phyloP scores from a whole-genome alignment of 176 grass and related monocot genomes.

The Aegilops bicornis region DNA sequence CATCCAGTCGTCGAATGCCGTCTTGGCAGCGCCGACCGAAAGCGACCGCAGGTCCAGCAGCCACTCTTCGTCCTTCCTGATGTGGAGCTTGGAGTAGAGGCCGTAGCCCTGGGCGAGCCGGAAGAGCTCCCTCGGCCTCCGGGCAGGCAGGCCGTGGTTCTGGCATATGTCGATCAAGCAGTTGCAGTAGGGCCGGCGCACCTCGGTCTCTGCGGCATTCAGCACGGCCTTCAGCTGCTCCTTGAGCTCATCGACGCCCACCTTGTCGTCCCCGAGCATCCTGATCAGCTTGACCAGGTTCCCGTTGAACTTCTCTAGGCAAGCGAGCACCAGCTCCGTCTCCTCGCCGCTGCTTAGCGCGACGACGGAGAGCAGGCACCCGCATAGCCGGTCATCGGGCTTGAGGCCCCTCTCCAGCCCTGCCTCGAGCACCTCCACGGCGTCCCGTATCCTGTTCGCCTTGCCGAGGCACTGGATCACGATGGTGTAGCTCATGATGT shows the following conservation, averaged over 20 bases:
- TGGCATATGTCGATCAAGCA: slow-evolving; percentile 89
- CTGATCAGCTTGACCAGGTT: slow-evolving; percentile 56
- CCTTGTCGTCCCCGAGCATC: slow-evolving; percentile 40
- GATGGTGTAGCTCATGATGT: slow-evolving; percentile 89
- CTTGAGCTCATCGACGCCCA: slow-evolving; percentile 37
- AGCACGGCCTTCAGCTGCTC: slow-evolving; percentile 42
- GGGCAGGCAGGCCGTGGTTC: slow-evolving; percentile 50
- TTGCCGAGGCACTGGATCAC: slow-evolving; percentile 91
- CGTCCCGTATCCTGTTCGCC: slow-evolving; percentile 48
- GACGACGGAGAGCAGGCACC: slow-evolving; percentile 76
- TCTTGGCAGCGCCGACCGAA: slow-evolving; percentile 73
- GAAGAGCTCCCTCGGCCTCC: slow-evolving; percentile 59
- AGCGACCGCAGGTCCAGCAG: slow-evolving; percentile 65
- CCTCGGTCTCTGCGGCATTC: slow-evolving; percentile 38
- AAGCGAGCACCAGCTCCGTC: slow-evolving; percentile 45
- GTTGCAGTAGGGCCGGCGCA: slow-evolving; percentile 86
- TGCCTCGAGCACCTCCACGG: slow-evolving; percentile 44
- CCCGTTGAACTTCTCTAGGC: slow-evolving; percentile 64
- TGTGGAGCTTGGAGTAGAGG: slow-evolving; percentile 61
- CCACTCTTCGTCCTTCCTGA: slow-evolving; percentile 59
- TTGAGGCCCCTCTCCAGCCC: slow-evolving; percentile 53
- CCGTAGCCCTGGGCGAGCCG: slow-evolving; percentile 57
- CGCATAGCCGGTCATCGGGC: slow-evolving; percentile 67
- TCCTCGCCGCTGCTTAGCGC: slow-evolving; percentile 56
- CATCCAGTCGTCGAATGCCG: slow-evolving; percentile 82